Percentiles rank a stretch among this genome's conserved stretches.
phyloP scores from a whole-genome alignment of 768 basidiomycete species.

The Hydnum rufescens region DNA sequence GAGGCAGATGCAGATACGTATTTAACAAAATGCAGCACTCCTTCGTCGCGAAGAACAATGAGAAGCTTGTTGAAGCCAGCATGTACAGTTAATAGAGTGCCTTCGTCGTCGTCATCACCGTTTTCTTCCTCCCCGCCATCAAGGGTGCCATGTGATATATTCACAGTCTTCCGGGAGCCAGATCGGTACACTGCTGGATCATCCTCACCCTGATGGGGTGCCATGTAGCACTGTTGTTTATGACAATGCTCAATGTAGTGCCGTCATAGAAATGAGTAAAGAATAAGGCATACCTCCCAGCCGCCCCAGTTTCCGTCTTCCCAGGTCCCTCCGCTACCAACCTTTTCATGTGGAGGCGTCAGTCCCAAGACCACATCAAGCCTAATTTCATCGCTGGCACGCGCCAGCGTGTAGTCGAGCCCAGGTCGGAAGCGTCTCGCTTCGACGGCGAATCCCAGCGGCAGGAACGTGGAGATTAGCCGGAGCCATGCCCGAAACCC shows the following conservation, averaged over 20 bases:
- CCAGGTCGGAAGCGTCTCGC: slow-evolving; percentile 82
- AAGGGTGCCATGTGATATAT: neutral
- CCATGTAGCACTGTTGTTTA: slow-evolving; percentile 79
- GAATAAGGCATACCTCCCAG: slow-evolving; percentile 53
- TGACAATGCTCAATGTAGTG: neutral
- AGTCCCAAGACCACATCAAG: slow-evolving; percentile 75
- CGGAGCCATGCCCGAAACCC: slow-evolving; percentile 89
- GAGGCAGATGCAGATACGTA: slow-evolving; percentile 80
- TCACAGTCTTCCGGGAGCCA: slow-evolving; percentile 11
- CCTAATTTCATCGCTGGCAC: slow-evolving; percentile 65
- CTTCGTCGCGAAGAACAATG: slow-evolving; percentile 77
- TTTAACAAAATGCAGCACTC: slow-evolving; percentile 89
- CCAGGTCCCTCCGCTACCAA: slow-evolving; percentile 32
- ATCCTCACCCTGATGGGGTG: slow-evolving; percentile 83
- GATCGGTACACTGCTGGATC: slow-evolving; percentile 87
- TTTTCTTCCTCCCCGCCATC: slow-evolving; percentile 24
- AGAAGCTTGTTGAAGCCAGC: slow-evolving; percentile 80
- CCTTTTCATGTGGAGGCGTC: slow-evolving; percentile 32
- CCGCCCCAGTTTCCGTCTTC: slow-evolving; percentile 67
- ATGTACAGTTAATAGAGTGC: slow-evolving; percentile 68
- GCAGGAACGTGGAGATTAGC: slow-evolving; percentile 48
- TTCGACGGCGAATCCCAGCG: slow-evolving; percentile 51
- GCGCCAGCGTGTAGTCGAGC: slow-evolving; percentile 86
- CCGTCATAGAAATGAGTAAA: slow-evolving; percentile 4
- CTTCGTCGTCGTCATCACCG: slow-evolving; percentile 51